Evolutionary conservation across 306 rosid genomes (phyloP).

Genomic region (Crotalaria pallida): DNA sequence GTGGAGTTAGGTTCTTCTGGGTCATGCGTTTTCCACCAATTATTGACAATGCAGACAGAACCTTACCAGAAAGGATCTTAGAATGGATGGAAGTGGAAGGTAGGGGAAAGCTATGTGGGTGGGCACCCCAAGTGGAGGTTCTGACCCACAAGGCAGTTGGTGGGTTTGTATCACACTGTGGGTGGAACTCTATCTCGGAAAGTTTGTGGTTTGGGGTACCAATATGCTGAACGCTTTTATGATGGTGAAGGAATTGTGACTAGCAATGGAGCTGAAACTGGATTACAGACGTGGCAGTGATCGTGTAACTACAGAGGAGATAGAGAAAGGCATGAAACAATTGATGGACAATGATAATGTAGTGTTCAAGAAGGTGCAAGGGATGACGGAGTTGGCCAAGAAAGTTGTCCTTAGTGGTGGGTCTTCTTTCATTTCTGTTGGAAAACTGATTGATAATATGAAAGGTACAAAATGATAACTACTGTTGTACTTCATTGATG

Average conservation of each 20-base stretch:
- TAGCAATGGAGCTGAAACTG: slow-evolving; percentile 42
- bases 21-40: slow-evolving; percentile 23
- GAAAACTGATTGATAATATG: slow-evolving; percentile 21
- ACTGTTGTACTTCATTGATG: neutral
- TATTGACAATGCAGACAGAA: slow-evolving; percentile 4
- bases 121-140: slow-evolving; percentile 61
- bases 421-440: slow-evolving; percentile 29
- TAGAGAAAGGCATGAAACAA: slow-evolving; percentile 30
- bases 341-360: slow-evolving; percentile 31
- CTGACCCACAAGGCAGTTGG: slow-evolving; percentile 42
- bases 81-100: slow-evolving; percentile 39
- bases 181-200: slow-evolving; percentile 68
- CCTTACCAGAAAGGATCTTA: slow-evolving; percentile 53
- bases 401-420: slow-evolving; percentile 35
- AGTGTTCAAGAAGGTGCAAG: slow-evolving; percentile 37
- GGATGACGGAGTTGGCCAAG: slow-evolving; percentile 33
- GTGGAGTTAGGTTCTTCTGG: slow-evolving; percentile 61
- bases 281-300: too few species aligned
- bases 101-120: slow-evolving; percentile 49
- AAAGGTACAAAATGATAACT: neutral
- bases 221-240: slow-evolving; percentile 49
- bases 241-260: slow-evolving; percentile 43
- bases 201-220: slow-evolving; percentile 72
- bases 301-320: slow-evolving; percentile 45
- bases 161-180: slow-evolving; percentile 62